Base-by-base conservation (phyloP, 2,329 filamentous ascomycete species). In the Calonectria multiphialidica region DNA sequence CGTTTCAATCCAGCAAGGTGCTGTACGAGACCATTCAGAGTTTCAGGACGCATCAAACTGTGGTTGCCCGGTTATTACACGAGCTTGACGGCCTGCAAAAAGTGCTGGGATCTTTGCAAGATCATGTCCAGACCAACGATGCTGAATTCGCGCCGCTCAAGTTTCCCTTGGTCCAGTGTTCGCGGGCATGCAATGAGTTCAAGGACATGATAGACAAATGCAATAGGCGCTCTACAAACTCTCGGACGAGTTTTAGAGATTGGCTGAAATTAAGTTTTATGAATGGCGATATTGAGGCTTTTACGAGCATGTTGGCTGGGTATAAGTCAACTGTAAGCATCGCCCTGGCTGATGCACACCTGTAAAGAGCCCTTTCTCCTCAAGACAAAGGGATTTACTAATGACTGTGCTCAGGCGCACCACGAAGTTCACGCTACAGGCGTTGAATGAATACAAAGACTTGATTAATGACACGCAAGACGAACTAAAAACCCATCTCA, bases 251-350 rank as follows among this genome's bases (percentile, higher is more conserved):
- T 55, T 65, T 70, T 59, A 47, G 67, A 16, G 67, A 70, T 28
- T 70, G 67, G 67, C 8, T 37, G 18, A 70, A 12, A 9, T n/a
- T 70, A 25, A 70, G 59, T 13, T 70, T 64, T 49, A 70, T 70
- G 67, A 53, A 63, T 16, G 50, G 59, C 49, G 45, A 49, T 23
- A 30, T 70, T 42, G 28, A 18, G 6, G 61, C 35, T n/a, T 70
- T 70, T n/a, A 65, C 61, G 16, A 42, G 50, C 16, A 70, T 62
- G 47, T 23, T 70, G 49, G 67, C 67, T 59, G 67, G 67, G 16
- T 70, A 70, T 28, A 65, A 65, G 42, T 59, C 50, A 4, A 70
- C 61, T 10, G 55, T 66, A 2, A 44, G 15, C 37, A 66, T 70
- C 21, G 61, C 68, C 8, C 30, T 70, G 15, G 61, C 68, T 10